Percentiles rank a stretch among this genome's conserved stretches.
Evolutionary conservation across 2,329 filamentous ascomycete genomes (phyloP).

Genomic region (Myotisia sp.): DNA sequence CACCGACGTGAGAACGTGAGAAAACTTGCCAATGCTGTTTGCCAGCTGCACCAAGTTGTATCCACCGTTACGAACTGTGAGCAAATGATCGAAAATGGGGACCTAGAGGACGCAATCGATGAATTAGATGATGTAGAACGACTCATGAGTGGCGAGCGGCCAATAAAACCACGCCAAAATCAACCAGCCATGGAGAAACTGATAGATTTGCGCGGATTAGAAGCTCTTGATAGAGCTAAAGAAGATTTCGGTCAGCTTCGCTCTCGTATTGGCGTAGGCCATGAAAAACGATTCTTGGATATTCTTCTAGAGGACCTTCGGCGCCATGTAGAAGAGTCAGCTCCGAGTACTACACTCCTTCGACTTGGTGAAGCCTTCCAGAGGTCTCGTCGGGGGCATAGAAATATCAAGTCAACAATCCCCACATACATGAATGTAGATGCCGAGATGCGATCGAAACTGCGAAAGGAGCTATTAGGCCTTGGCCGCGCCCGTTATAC

Average conservation of each 20-base stretch:
- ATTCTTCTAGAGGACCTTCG: constrained; percentile 67
- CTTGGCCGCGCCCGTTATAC: constrained; percentile 71
- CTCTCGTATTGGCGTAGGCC: constrained; percentile 70
- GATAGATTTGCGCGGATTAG: constrained; percentile 62
- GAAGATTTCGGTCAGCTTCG: constrained; percentile 63
- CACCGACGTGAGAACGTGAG: constrained; percentile 70
- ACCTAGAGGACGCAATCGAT: constrained; percentile 66
- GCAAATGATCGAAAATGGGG: constrained; percentile 64
- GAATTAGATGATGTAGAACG: constrained; percentile 64
- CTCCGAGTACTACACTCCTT: constrained; percentile 58
- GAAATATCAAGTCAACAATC: constrained; percentile 51
- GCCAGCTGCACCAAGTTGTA: constrained; percentile 68
- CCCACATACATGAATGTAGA: constrained; percentile 68
- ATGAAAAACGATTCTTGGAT: constrained; percentile 65
- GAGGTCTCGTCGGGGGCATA: constrained; percentile 53
- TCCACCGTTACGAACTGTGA: constrained; percentile 64
- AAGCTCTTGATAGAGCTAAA: constrained; percentile 65
- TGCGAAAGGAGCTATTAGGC: constrained; percentile 59
- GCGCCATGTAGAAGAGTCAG: constrained; percentile 61
- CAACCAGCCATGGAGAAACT: constrained; percentile 19
- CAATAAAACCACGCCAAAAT: constrained; percentile 19
- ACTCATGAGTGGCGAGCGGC: constrained; percentile 60
- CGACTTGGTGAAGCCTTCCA: constrained; percentile 71
- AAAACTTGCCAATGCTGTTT: constrained; percentile 66
- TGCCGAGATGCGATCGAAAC: constrained; percentile 52